These are phyloP conservation scores for Trichophyton rubrum DNA, from an alignment of 2,329 filamentous ascomycete genomes.

Conservation along the genomic window DNA sequence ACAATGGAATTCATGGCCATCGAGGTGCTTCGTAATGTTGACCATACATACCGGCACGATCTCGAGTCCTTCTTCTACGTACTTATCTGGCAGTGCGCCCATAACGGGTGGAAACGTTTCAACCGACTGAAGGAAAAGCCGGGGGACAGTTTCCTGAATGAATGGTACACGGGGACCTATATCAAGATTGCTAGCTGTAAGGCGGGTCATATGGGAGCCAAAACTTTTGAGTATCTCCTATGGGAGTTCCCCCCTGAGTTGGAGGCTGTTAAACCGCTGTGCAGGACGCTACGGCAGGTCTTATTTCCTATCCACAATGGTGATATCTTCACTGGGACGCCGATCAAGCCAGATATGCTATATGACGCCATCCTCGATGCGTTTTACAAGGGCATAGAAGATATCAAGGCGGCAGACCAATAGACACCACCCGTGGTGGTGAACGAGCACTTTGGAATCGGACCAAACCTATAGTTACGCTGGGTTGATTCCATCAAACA, in stretches of 20 bases:
- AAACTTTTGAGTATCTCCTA: conserved; percentile 17
- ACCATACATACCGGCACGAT: conserved; percentile 25
- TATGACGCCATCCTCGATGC: too few relatives aligned
- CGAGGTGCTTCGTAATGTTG: conserved; percentile 21
- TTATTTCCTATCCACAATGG: too few relatives aligned
- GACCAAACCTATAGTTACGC: too few relatives aligned
- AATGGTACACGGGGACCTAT: conserved; percentile 20
- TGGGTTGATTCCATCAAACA: too few relatives aligned
- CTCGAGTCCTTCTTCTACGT: conserved; percentile 26
- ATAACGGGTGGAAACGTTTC: not conserved
- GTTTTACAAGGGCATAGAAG: too few relatives aligned
- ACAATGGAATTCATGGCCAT: conserved; percentile 25
- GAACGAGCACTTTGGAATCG: too few relatives aligned
- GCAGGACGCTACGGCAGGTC: conserved; percentile 11
- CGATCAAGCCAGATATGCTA: too few relatives aligned
- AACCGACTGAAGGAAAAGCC: not conserved
- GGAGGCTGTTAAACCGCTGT: conserved; percentile 17
- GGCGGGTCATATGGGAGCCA: conserved; percentile 12
- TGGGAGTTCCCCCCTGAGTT: conserved; percentile 18
- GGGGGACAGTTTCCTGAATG: conserved; percentile 9
- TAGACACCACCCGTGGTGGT: too few relatives aligned
- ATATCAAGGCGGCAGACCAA: too few relatives aligned
- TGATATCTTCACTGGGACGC: too few relatives aligned
- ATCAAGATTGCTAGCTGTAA: conserved; percentile 17
- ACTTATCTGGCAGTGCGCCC: conserved; percentile 16